Evolutionary conservation across 345 rosid genomes (phyloP), one percentile per base, ranked within the genome.

Genomic region (Pistacia atlantica): DNA sequence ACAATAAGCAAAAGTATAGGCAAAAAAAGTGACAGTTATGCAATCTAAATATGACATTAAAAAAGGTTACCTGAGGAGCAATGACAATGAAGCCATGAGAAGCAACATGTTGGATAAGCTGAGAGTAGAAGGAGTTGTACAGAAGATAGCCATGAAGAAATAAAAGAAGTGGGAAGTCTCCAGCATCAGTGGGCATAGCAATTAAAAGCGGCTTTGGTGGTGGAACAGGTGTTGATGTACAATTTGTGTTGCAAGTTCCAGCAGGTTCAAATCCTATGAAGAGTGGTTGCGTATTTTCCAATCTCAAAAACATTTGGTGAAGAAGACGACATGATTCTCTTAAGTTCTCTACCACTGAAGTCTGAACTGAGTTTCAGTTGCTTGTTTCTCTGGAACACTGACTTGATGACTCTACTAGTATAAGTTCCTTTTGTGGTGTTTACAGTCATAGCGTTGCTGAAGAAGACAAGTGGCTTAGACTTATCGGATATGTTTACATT

Each of bases 141-240:
- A 95, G 93, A 84, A 95, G 89, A 77, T 86, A 93, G 58, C 97
- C 97, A 71, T 93, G 99, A 88, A 95, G 91, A 74, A 95, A 86
- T 45, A 93, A 54, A 54, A 93, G 78, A 38, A 93, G 59, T 31
- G 98, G 96, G 84, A 79, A 93, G 18, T 90, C 91, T 62, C 99
- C 98, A 12, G 75, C 87, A 57, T 86, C 91, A 51, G 72, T 49
- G 0, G 98, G 98, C 42, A 72, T 75, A 33, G 85, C 94, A 35
- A 95, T 90, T 78, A 95, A 79, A 2, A 95, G 88, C 18, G 89
- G 87, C 81, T 93, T 93, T 1, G 94, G 97, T 2, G 94, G 89
- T 28, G 80, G 87, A 59, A 65, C 68, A 38, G 62, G 38, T 46
- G 73, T 65, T 35, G 83, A 72, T 17, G 81, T 59, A 18, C 45